Base-by-base conservation (phyloP, 1,284 basidiomycete genomes). In the Ganoderma sinense region DNA sequence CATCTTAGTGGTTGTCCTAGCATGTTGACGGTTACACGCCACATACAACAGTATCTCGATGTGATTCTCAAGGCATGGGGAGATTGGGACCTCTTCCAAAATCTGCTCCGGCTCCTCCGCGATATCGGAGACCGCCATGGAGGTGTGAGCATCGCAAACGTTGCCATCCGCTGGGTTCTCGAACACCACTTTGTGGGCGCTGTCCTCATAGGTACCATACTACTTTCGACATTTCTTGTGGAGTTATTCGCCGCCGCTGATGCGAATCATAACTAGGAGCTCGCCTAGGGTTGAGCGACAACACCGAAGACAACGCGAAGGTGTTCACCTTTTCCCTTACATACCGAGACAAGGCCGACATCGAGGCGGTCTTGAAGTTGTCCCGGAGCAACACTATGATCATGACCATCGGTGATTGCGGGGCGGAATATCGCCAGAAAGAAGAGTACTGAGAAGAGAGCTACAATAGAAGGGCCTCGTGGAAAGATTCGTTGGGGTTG, bases 31-130 rank as follows among this genome's bases (percentile, higher is more conserved):
- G 55, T 69, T 61, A 67, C 73, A 45, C 48, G 51, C 51, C 67
- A 13, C 53, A 20, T 45, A 31, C 43, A 33, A 51, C 75, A 94
- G 92, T 94, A 94, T 79, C 88, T 93, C 64, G 92, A 94, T 73
- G 87, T 93, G 82, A 94, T 94, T 74, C 77, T 91, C 64, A 88
- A 86, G 71, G 91, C 87, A 0, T 94, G 93, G 92, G 92, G 92
- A 1, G 83, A 80, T 53, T 94, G 92, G 93, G 77, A 83, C 7
- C 85, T 93, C 58, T 93, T 94, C 78, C 93, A 94, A 78, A 75
- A 80, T 0, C 84, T 94, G 0, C 80, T 94, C 64, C 65, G 75
- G 16, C 85, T 86, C 63, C 83, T 94, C 31, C 86, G 88, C 40
- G 75, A 71, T 31, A 88, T 94, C 70, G 92, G 86, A 16, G 86